Evolutionary conservation across 1,139 yeast genomes (phyloP).

Genomic region (Debaryomyces subglobosus): DNA sequence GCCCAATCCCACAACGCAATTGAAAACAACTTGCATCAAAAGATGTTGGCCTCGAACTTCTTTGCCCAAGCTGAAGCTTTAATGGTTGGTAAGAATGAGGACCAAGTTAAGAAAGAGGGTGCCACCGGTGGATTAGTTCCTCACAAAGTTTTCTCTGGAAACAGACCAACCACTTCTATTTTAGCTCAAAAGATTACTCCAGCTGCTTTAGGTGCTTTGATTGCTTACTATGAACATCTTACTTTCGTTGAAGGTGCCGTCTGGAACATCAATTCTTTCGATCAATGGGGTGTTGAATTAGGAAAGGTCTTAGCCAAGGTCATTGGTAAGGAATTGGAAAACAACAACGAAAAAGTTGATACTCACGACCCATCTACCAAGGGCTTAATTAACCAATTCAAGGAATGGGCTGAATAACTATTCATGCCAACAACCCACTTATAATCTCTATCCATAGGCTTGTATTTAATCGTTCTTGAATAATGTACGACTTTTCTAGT

Average conservation of each 20-base stretch:
- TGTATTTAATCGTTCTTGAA: background rate
- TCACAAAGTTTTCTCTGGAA: slow-evolving; percentile 95
- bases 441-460: background rate
- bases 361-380: slow-evolving; percentile 90
- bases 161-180: slow-evolving; percentile 98
- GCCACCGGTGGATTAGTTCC: slow-evolving; percentile 84
- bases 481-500: background rate
- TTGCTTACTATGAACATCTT: slow-evolving; percentile 95
- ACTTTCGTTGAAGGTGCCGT: slow-evolving; percentile 98
- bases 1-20: slow-evolving; percentile 98
- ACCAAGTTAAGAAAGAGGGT: slow-evolving; percentile 86
- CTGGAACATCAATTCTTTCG: slow-evolving; percentile 99
- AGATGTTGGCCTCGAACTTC: slow-evolving; percentile 97
- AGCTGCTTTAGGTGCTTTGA: slow-evolving; percentile 90
- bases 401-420: slow-evolving; percentile 65
- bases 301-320: slow-evolving; percentile 98
- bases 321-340: slow-evolving; percentile 85
- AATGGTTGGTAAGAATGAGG: slow-evolving; percentile 92
- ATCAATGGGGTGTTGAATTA: slow-evolving; percentile 99
- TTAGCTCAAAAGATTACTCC: slow-evolving; percentile 96
- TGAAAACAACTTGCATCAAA: slow-evolving; percentile 90
- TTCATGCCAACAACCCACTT: background rate
- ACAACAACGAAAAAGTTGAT: slow-evolving; percentile 49
- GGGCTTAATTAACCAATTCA: slow-evolving; percentile 91
- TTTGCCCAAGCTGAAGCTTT: slow-evolving; percentile 98